phyloP scores from a whole-genome alignment of 2,329 filamentous ascomycete species.

The Lojkania enalia region DNA sequence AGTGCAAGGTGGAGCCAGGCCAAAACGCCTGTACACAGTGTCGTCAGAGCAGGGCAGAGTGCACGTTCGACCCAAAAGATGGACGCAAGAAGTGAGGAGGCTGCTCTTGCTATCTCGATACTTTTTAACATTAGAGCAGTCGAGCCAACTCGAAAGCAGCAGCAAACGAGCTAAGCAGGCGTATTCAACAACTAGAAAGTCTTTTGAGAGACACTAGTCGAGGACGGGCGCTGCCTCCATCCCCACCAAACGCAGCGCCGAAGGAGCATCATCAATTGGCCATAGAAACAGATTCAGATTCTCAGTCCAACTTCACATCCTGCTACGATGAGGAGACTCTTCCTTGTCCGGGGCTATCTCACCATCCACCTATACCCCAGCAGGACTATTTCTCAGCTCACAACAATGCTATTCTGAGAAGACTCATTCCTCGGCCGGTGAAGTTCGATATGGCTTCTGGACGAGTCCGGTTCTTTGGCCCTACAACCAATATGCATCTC shows the following conservation, averaged over 20 bases:
- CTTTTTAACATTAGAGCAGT: conserved; percentile 3
- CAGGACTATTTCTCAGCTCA: conserved; percentile 40
- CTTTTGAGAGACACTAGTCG: conserved; percentile 13
- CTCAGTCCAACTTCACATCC: conserved; percentile 12
- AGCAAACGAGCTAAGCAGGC: conserved; percentile 16
- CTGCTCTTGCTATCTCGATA: background rate
- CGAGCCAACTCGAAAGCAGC: conserved; percentile 18
- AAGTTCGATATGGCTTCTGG: conserved; percentile 54
- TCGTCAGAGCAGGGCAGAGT: conserved; percentile 50
- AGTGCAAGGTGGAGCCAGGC: conserved; percentile 57
- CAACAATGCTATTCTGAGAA: conserved; percentile 45
- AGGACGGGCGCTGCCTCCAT: conserved; percentile 4
- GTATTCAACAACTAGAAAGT: conserved; percentile 14
- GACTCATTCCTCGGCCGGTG: conserved; percentile 51
- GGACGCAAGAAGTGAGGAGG: conserved; percentile 52
- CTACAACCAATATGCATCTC: conserved; percentile 55
- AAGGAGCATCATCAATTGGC: conserved; percentile 1
- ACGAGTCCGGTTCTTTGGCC: conserved; percentile 54
- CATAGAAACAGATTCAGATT: conserved; percentile 14
- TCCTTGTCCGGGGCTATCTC: conserved; percentile 12
- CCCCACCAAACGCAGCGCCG: background rate
- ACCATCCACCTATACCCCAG: background rate
- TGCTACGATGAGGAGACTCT: conserved; percentile 12
- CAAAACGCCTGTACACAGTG: conserved; percentile 54
- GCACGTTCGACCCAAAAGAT: conserved; percentile 58